Base-by-base conservation (phyloP, 257 asterid species). In the Solanum corneliomulleri region DNA sequence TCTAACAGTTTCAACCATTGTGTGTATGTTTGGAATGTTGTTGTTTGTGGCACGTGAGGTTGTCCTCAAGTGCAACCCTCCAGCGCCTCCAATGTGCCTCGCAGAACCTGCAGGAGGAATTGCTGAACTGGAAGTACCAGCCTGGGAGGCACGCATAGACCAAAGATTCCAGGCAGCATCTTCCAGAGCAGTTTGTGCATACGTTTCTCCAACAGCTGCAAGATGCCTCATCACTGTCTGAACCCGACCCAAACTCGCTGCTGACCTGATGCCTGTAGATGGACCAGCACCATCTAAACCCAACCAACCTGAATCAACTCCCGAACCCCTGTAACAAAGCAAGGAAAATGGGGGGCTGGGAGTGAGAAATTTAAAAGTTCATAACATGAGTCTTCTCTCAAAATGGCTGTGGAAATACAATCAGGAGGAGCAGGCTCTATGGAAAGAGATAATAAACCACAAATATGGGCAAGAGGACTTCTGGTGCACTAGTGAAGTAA, bases 201-300 rank as follows among this genome's bases (percentile, higher is more conserved):
- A 94, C 25, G 96, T 95, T 88, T 95, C 98, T 87, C 98, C 98
- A 52, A 94, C 98, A 77, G 98, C 97, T 49, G 98, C 98, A 76
- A 95, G 94, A 78, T 95, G 98, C 88, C 98, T 92, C 98, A 95
- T 94, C 93, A 95, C 94, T 97, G 92, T 93, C 92, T 95, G 98
- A 88, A 95, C 95, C 72, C 95, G 92, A 68, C 96, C 93, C 45
- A 95, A 87, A 87, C 98, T 95, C 9, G 83, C 92, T 9, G 91
- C 92, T 21, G 91, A 85, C 58, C 91, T 89, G 56, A 81, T 49
- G 45, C 85, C 70, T 18, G 85, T 49, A 81, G 85, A 81, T 49
- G 85, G 85, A 72, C 98, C 95, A 37, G 97, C 96, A 81, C 95
- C 97, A 52, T 95, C 98, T 87, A 93, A 90, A 80, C 94, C 89